Evolutionary conservation across 768 basidiomycete genomes (phyloP), one percentile per base, ranked within the genome.

Genomic region (Clitopilus passeckerianus): DNA sequence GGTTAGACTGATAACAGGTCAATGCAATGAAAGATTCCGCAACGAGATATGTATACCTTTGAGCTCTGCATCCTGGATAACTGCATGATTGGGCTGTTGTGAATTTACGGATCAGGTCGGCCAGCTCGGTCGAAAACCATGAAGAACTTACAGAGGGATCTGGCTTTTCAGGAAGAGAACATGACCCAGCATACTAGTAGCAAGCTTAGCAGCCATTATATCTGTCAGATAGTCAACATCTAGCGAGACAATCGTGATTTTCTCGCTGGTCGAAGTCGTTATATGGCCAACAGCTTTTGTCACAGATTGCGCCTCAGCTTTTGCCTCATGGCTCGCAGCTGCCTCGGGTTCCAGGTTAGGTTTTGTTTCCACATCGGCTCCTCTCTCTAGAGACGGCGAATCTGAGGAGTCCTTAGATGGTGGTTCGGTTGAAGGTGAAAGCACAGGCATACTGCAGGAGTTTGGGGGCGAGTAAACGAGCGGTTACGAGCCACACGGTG

Each of bases 101-200:
- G 37, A 14, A 7, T 30, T 30, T 3, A 30, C 22, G 44, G 35
- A 35, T 46, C 16, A 34, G 12, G 37, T n/a, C 46, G 23, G 3
- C 27, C 16, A 55, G 7, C 56, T 34, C 22, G 53, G 37, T n/a
- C 22, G 15, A 5, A 30, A 52, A 27, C 44, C 59, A 30, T 12
- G 53, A 53, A 20, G 18, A 20, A 80, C 89, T 72, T 65, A 91
- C 90, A 91, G 85, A 1, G 90, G 90, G 0, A 91, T 77, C 64
- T 92, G 90, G 62, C 81, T 87, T 68, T 92, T 93, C 58, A 92
- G 73, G 66, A 89, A 93, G 16, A 92, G 69, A 1, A 91, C 79
- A 66, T 91, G 89, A 0, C 84, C 84, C 0, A 93, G 72, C 24
- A 91, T 70, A 59, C 80, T 82, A 12, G 78, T 75, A 1, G 88